These are phyloP conservation scores for Lepidium didymum DNA, from an alignment of 345 rosid genomes.

Conservation along the genomic window DNA sequence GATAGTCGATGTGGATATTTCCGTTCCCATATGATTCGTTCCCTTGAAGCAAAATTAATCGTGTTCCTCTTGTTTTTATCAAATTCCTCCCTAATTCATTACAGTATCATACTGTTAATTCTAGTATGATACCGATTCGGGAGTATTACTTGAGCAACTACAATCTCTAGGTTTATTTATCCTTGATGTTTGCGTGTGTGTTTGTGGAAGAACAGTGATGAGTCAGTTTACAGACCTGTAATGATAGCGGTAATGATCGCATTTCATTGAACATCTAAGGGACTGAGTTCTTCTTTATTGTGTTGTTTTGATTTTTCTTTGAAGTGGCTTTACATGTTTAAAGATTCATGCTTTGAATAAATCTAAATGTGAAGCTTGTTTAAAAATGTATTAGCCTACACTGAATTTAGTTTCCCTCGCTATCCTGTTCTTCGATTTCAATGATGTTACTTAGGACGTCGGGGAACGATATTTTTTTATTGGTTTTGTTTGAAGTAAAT, in stretches of 20 bases:
- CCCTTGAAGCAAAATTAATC: constrained; percentile 69
- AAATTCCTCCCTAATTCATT: background rate
- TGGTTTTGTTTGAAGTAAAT: too few species aligned
- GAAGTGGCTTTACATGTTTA: background rate
- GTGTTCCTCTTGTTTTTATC: constrained; percentile 39
- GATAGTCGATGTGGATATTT: constrained; percentile 70
- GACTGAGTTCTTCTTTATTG: constrained; percentile 49
- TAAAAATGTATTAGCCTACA: constrained; percentile 17
- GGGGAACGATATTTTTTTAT: constrained; percentile 6
- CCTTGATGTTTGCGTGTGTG: too few species aligned
- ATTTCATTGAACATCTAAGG: constrained; percentile 83
- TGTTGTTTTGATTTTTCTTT: background rate
- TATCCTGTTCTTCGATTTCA: constrained; percentile 19
- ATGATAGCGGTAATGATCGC: constrained; percentile 92
- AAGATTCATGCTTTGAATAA: constrained; percentile 5
- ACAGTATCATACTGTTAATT: background rate
- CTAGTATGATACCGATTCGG: background rate
- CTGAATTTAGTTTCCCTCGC: constrained; percentile 26
- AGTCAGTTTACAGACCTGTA: constrained; percentile 82
- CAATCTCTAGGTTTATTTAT: background rate
- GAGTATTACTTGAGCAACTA: constrained; percentile 7
- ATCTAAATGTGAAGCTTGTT: background rate
- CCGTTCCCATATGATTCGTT: constrained; percentile 78
- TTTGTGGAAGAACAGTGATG: constrained; percentile 46
- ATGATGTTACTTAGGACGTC: constrained; percentile 29